phyloP scores from a whole-genome alignment of 768 basidiomycete species.

The Russula sp. region DNA sequence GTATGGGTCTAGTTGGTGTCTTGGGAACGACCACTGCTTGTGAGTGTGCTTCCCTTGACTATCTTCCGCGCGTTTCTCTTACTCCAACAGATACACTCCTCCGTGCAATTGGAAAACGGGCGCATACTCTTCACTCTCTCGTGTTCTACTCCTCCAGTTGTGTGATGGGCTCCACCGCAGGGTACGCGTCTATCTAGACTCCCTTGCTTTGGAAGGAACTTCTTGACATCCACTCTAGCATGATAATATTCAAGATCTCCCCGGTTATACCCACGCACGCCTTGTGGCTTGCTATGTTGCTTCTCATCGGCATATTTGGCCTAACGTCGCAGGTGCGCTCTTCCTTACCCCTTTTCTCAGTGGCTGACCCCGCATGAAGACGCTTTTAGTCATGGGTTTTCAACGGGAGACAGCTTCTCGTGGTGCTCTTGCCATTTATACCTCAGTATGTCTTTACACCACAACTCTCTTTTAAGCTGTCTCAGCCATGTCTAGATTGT shows the following conservation, averaged over 20 bases:
- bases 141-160: conserved; percentile 61
- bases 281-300: conserved; percentile 47
- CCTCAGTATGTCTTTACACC: conserved; percentile 40
- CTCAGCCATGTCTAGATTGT: conserved; percentile 46
- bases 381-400: conserved; percentile 31
- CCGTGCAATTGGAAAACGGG: conserved; percentile 70
- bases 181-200: conserved; percentile 26
- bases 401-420: conserved; percentile 64
- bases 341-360: no score
- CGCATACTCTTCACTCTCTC: conserved; percentile 70
- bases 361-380: not conserved
- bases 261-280: conserved; percentile 47
- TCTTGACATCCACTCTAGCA: conserved; percentile 36
- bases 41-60: conserved; percentile 39
- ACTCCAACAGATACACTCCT: conserved; percentile 44
- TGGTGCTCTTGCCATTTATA: conserved; percentile 60
- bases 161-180: conserved; percentile 42
- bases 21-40: conserved; percentile 64
- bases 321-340: conserved; percentile 44
- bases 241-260: conserved; percentile 42
- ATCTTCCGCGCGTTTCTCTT: not conserved
- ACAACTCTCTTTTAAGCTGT: conserved; percentile 13
- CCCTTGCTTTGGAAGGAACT: not conserved
- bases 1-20: conserved; percentile 62
- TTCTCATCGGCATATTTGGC: conserved; percentile 52